phyloP scores from a whole-genome alignment of 2,329 filamentous ascomycete genomes.

The Nectriaceae sp. region DNA sequence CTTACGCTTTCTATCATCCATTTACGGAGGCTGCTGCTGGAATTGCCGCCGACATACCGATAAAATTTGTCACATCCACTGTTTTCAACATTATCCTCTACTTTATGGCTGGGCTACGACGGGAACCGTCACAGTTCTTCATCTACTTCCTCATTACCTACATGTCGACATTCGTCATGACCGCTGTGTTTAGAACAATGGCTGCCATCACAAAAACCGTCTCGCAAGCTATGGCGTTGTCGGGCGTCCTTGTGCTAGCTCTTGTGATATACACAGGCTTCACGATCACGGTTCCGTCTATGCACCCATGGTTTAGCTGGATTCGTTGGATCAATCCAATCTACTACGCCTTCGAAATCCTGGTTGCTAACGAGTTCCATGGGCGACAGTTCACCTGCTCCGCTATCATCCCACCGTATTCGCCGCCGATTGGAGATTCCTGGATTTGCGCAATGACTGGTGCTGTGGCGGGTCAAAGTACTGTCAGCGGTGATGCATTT shows the following conservation, averaged over 20 bases:
- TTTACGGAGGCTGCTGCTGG: slow-evolving; percentile 55
- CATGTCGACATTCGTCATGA: slow-evolving; percentile 70
- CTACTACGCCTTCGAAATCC: slow-evolving; percentile 71
- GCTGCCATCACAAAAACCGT: slow-evolving; percentile 69
- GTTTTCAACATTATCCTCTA: slow-evolving; percentile 60
- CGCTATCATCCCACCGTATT: slow-evolving; percentile 48
- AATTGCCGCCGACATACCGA: slow-evolving; percentile 56
- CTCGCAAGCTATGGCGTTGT: slow-evolving; percentile 56
- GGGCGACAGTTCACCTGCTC: slow-evolving; percentile 59
- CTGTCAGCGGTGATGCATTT: slow-evolving; percentile 63
- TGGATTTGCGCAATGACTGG: slow-evolving; percentile 58
- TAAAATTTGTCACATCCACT: slow-evolving; percentile 54
- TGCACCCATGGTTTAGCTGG: slow-evolving; percentile 72
- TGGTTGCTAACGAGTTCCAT: slow-evolving; percentile 74
- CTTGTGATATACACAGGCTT: slow-evolving; percentile 40
- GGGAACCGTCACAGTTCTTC: slow-evolving; percentile 71
- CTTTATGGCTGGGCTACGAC: slow-evolving; percentile 54
- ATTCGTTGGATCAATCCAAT: slow-evolving; percentile 75
- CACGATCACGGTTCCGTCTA: slow-evolving; percentile 25
- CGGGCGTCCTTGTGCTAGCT: slow-evolving; percentile 57
- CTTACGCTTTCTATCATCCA: slow-evolving; percentile 54
- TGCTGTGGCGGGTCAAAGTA: slow-evolving; percentile 52
- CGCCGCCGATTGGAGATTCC: slow-evolving; percentile 42
- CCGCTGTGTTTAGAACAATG: slow-evolving; percentile 74
- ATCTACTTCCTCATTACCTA: slow-evolving; percentile 74